phyloP scores from a whole-genome alignment of 371 early-diverging fungal species.

The Haplosporangium sp. region DNA sequence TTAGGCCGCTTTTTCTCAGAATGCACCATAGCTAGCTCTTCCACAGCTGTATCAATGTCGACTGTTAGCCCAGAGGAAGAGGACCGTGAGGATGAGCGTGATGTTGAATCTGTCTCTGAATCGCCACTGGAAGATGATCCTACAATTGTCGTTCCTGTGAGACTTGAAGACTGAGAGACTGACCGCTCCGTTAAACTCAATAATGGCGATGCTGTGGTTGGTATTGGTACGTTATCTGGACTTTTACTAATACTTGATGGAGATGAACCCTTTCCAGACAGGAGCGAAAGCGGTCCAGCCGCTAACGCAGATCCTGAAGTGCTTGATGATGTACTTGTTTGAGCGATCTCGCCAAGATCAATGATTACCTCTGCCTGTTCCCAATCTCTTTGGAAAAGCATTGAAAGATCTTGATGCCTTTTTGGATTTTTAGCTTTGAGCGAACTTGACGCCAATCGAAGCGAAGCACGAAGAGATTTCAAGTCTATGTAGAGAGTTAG shows the following conservation, averaged over 20 bases:
- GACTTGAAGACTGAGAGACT: conserved; percentile 18
- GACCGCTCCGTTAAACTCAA: conserved; percentile 5
- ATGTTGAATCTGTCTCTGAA: background rate
- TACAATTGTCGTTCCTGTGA: conserved; percentile 13
- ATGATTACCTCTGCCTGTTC: conserved; percentile 58
- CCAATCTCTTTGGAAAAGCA: conserved; percentile 56
- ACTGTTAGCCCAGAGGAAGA: conserved; percentile 9
- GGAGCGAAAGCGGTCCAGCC: conserved; percentile 36
- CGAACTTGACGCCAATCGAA: conserved; percentile 43
- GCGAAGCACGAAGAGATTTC: conserved; percentile 25
- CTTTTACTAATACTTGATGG: conserved; percentile 8
- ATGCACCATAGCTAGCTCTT: conserved; percentile 3
- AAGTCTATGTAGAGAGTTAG: conserved; percentile 23
- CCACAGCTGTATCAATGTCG: conserved; percentile 10
- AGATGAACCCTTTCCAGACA: conserved; percentile 19
- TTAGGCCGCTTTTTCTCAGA: background rate
- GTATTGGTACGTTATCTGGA: background rate
- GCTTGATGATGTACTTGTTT: conserved; percentile 27
- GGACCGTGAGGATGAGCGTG: conserved; percentile 13
- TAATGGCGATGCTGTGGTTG: background rate
- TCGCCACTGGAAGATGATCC: background rate
- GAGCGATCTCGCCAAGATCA: conserved; percentile 56
- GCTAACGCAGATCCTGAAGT: conserved; percentile 13
- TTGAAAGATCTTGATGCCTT: conserved; percentile 46
- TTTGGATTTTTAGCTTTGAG: conserved; percentile 41